Conservation (phyloP, 176 grass and related monocot genomes). For the Themeda triandra region DNA sequence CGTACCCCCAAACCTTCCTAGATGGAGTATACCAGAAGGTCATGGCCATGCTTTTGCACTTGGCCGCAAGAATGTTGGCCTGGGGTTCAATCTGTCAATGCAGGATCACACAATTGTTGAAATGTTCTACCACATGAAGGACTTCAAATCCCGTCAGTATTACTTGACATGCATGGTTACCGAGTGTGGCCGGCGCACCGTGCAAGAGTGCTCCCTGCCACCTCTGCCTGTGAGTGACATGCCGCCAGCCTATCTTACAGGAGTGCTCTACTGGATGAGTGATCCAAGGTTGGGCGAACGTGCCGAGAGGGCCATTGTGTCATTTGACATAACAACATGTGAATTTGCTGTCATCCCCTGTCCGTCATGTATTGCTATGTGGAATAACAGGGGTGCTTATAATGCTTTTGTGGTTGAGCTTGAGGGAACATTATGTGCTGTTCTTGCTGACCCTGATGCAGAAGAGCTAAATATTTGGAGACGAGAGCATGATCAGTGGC, state of each 20-base stretch:
- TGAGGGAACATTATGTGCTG: background rate
- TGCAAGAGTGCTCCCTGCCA: background rate
- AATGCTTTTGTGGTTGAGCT: conserved; percentile 1
- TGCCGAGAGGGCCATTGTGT: background rate
- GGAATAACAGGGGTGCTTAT: background rate
- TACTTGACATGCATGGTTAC: background rate
- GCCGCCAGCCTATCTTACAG: background rate
- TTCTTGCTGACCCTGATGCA: background rate
- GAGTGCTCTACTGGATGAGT: background rate
- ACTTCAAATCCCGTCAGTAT: background rate
- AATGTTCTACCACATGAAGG: background rate
- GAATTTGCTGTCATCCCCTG: background rate
- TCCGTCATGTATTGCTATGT: background rate
- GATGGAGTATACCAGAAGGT: background rate
- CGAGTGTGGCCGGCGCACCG: background rate
- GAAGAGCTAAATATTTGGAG: conserved; percentile 1
- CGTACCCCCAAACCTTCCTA: background rate
- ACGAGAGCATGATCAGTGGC: background rate
- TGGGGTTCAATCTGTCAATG: conserved; percentile 14
- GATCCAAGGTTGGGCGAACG: conserved; percentile 10
- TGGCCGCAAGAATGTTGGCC: conserved; percentile 12
- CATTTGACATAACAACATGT: background rate
- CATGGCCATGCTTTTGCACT: background rate
- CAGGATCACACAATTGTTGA: background rate
- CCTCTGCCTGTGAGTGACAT: conserved; percentile 6